phyloP scores from a whole-genome alignment of 768 basidiomycete genomes.

The Galerina marginata region DNA sequence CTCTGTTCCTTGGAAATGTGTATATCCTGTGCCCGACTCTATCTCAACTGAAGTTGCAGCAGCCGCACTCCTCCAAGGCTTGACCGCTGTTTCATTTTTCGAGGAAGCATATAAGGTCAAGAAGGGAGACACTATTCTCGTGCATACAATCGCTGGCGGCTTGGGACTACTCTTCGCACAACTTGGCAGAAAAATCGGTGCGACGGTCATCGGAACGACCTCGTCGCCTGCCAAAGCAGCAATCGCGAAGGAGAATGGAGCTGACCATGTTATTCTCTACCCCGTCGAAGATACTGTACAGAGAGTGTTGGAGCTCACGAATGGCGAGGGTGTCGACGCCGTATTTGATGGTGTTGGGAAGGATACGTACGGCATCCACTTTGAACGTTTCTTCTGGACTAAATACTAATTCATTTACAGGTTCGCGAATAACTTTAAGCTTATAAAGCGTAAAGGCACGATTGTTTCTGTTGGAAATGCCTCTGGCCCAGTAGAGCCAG shows the following conservation, averaged over 20 bases:
- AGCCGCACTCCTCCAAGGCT: conserved; percentile 71
- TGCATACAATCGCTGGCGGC: conserved; percentile 94
- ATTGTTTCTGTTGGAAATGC: conserved; percentile 93
- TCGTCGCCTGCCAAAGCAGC: conserved; percentile 85
- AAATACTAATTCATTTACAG: conserved; percentile 37
- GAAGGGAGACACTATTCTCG: conserved; percentile 77
- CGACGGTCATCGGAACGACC: conserved; percentile 91
- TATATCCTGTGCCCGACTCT: conserved; percentile 67
- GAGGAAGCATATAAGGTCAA: conserved; percentile 88
- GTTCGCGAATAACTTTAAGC: conserved; percentile 80
- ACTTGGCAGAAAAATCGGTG: conserved; percentile 74
- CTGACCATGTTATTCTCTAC: conserved; percentile 88
- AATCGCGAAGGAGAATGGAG: conserved; percentile 79
- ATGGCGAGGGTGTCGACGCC: conserved; percentile 82
- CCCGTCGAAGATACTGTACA: conserved; percentile 75
- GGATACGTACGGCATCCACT: conserved; percentile 70
- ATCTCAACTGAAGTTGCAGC: conserved; percentile 69
- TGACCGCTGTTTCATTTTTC: conserved; percentile 80
- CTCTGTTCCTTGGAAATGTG: conserved; percentile 64
- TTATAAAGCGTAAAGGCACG: conserved; percentile 86
- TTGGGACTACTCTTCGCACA: conserved; percentile 76
- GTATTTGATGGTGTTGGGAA: conserved; percentile 97
- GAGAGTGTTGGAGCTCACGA: conserved; percentile 75
- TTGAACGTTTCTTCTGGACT: not conserved
- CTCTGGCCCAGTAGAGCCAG: conserved; percentile 81